Evolutionary conservation across 2,329 filamentous ascomycete species (phyloP).

Genomic region (Diaporthe amygdali): DNA sequence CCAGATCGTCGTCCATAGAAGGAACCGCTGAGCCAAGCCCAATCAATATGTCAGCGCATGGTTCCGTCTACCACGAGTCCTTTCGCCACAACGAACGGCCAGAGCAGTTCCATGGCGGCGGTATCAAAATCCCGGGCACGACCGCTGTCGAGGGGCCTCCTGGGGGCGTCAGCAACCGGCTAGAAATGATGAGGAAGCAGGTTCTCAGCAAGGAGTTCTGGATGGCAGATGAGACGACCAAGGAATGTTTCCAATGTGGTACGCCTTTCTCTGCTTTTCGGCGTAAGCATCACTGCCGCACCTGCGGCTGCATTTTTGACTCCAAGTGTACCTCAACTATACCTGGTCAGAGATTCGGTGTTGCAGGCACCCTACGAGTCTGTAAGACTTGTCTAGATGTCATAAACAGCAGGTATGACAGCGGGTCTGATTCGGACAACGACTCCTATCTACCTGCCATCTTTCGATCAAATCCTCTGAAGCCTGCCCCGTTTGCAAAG

Average conservation of each 20-base stretch:
- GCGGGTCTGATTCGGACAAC: slow-evolving; percentile 83
- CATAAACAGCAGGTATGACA: slow-evolving; percentile 89
- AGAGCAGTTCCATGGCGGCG: slow-evolving; percentile 50
- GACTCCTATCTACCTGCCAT: slow-evolving; percentile 71
- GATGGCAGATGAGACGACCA: slow-evolving; percentile 99
- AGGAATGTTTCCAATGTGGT: slow-evolving; percentile 93
- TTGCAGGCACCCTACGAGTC: slow-evolving; percentile 82
- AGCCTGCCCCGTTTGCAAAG: slow-evolving; percentile 42
- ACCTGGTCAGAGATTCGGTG: slow-evolving; percentile 84
- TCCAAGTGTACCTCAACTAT: slow-evolving; percentile 95
- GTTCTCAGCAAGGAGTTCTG: slow-evolving; percentile 95
- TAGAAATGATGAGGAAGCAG: slow-evolving; percentile 80
- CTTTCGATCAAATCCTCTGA: slow-evolving; percentile 59
- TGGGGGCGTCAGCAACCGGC: slow-evolving; percentile 63
- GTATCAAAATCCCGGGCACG: slow-evolving; percentile 60
- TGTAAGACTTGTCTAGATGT: slow-evolving; percentile 93
- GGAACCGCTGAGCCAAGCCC: slow-evolving; percentile 61
- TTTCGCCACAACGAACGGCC: slow-evolving; percentile 54
- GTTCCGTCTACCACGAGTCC: slow-evolving; percentile 61
- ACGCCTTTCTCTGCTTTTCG: slow-evolving; percentile 91
- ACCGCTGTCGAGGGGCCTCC: slow-evolving; percentile 61
- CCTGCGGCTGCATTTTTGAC: slow-evolving; percentile 98
- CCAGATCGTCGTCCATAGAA: slow-evolving; percentile 65
- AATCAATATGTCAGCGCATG: slow-evolving; percentile 63
- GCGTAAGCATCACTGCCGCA: slow-evolving; percentile 94